Conservation (phyloP, 805 yeast species). For the Blastobotrys terrestris region DNA sequence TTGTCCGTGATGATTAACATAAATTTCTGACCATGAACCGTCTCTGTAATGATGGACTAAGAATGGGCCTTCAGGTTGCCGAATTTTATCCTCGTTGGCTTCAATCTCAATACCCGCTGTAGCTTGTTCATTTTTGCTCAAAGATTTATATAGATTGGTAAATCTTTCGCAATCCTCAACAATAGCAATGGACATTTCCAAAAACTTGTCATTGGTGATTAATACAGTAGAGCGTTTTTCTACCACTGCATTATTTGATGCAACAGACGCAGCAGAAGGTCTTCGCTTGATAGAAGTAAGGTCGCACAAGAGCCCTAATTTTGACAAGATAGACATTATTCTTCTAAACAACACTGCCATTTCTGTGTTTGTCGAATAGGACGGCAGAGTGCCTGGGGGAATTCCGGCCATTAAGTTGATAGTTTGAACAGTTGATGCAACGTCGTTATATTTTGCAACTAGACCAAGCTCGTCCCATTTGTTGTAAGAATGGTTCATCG, state of each 20-base stretch:
- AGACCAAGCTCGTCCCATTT: constrained; percentile 6
- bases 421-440: constrained; percentile 12
- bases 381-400: constrained; percentile 20
- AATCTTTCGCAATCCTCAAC: background rate
- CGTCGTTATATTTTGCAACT: constrained; percentile 4
- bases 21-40: constrained; percentile 15
- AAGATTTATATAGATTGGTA: background rate
- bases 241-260: background rate
- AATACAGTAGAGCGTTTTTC: background rate
- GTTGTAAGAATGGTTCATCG: constrained; percentile 6
- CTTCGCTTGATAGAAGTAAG: constrained; percentile 11
- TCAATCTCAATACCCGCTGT: background rate
- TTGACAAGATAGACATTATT: constrained; percentile 15
- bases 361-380: constrained; percentile 12
- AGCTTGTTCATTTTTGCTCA: background rate
- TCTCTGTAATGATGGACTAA: constrained; percentile 11
- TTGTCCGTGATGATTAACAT: constrained; percentile 10
- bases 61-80: background rate
- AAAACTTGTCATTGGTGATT: background rate
- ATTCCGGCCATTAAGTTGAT: constrained; percentile 19
- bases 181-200: constrained; percentile 1
- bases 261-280: constrained; percentile 4
- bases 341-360: constrained; percentile 16
- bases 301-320: constrained; percentile 16
- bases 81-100: background rate